These are phyloP conservation scores for Dothiorella sarmentorum DNA, from an alignment of 2,329 filamentous ascomycete genomes.

Conservation along the genomic window DNA sequence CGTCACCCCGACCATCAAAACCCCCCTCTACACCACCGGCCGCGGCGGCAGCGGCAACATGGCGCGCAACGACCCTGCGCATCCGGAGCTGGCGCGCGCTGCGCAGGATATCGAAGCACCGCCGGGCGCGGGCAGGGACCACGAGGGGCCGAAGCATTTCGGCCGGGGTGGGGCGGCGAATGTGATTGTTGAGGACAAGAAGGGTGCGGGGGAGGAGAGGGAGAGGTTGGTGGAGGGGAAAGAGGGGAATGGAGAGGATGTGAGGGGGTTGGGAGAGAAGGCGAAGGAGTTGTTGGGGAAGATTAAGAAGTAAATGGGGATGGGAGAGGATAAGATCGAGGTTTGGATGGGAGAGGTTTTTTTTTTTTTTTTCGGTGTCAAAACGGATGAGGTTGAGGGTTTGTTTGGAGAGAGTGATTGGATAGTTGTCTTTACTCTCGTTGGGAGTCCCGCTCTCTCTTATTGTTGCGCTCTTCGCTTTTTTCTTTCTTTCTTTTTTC, in stretches of 20 bases:
- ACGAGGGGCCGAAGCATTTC: conserved; percentile 60
- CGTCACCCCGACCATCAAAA: conserved; percentile 78
- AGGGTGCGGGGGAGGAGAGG: conserved; percentile 35
- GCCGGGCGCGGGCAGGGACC: conserved; percentile 40
- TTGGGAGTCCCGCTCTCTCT: not conserved
- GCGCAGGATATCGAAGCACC: conserved; percentile 75
- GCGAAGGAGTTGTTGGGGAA: conserved; percentile 51
- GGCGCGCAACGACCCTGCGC: conserved; percentile 68
- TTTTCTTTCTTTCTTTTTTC: not conserved
- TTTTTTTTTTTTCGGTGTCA: not conserved
- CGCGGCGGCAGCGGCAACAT: conserved; percentile 88
- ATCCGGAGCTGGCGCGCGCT: conserved; percentile 64
- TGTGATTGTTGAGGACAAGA: conserved; percentile 46
- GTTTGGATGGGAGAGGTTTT: not conserved
- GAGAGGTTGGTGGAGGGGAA: conserved; percentile 43
- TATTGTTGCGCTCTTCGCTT: not conserved
- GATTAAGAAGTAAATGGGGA: conserved; percentile 35
- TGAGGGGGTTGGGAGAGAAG: conserved; percentile 49
- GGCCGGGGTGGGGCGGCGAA: conserved; percentile 77
- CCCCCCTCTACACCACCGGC: conserved; percentile 80
- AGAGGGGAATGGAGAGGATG: conserved; percentile 25
- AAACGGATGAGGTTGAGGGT: too few species aligned
- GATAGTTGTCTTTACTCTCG: too few species aligned
- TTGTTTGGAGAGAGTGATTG: too few species aligned
- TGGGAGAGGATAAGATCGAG: not conserved